These are phyloP conservation scores for Yarrowia sp. DNA, from an alignment of 805 yeast species.

Conservation along the genomic window DNA sequence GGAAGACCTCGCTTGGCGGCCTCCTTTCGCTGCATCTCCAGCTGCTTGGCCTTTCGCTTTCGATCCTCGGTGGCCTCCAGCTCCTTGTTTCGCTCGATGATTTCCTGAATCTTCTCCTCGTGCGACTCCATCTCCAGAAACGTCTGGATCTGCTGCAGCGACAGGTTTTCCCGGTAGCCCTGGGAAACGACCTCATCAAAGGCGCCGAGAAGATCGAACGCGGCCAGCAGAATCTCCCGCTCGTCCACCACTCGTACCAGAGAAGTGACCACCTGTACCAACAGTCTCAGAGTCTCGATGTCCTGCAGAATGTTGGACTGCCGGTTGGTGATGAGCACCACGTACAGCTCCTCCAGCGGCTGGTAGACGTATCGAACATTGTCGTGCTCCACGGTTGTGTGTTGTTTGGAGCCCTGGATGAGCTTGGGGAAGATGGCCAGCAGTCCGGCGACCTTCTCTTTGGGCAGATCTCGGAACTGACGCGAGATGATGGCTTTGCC, in stretches of 20 bases:
- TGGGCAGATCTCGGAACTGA: slow-evolving; percentile 84
- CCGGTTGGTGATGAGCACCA: slow-evolving; percentile 88
- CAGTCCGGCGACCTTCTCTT: slow-evolving; percentile 84
- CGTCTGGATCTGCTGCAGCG: slow-evolving; percentile 80
- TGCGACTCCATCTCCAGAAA: slow-evolving; percentile 97
- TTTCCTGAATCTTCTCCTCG: slow-evolving; percentile 98
- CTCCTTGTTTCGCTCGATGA: slow-evolving; percentile 95
- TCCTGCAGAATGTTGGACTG: slow-evolving; percentile 93
- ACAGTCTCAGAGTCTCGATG: slow-evolving; percentile 86
- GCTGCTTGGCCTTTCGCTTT: slow-evolving; percentile 90
- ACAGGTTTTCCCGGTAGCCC: slow-evolving; percentile 89
- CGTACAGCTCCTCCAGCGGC: slow-evolving; percentile 92
- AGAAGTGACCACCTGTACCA: slow-evolving; percentile 80
- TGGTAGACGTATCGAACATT: slow-evolving; percentile 92
- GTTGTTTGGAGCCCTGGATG: slow-evolving; percentile 75
- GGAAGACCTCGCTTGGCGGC: slow-evolving; percentile 49
- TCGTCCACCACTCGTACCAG: slow-evolving; percentile 77
- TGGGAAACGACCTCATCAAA: slow-evolving; percentile 91
- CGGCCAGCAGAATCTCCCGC: slow-evolving; percentile 78
- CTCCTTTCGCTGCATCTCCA: slow-evolving; percentile 62
- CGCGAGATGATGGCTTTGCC: slow-evolving; percentile 93
- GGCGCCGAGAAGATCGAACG: slow-evolving; percentile 88
- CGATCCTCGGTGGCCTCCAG: slow-evolving; percentile 96
- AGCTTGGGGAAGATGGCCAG: slow-evolving; percentile 85
- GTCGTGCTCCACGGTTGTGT: slow-evolving; percentile 92